A percentile compares a stretch with the other conserved stretches of the same genome.
phyloP scores from a whole-genome alignment of 2,329 filamentous ascomycete genomes.

The Neodidymelliopsis sp. region DNA sequence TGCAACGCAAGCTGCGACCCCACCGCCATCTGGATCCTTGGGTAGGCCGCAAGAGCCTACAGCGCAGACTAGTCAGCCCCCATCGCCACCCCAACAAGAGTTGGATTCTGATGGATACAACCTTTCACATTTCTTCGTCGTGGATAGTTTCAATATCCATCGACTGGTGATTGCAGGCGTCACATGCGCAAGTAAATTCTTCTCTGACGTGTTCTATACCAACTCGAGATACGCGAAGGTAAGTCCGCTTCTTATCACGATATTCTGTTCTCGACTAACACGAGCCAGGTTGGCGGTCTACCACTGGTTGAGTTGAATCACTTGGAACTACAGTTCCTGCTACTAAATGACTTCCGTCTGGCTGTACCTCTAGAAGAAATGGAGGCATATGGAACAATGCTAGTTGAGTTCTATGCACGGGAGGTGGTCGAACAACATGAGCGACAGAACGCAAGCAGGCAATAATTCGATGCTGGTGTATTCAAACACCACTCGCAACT shows the following conservation, averaged over 20 bases:
- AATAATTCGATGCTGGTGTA: not conserved
- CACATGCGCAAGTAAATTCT: constrained; percentile 99
- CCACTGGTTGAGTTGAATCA: constrained; percentile 94
- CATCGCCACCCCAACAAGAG: constrained; percentile 49
- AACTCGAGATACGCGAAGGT: constrained; percentile 99
- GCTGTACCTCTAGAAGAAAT: constrained; percentile 93
- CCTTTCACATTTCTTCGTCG: constrained; percentile 82
- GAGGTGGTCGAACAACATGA: constrained; percentile 77
- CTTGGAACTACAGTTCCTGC: constrained; percentile 91
- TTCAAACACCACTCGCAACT: no score
- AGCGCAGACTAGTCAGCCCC: constrained; percentile 39
- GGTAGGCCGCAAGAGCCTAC: constrained; percentile 49
- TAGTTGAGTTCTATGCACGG: constrained; percentile 95
- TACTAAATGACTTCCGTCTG: constrained; percentile 94
- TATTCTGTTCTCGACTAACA: constrained; percentile 18
- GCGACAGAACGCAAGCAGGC: constrained; percentile 28
- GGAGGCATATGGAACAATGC: constrained; percentile 96
- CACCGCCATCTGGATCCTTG: constrained; percentile 58
- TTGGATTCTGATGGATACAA: constrained; percentile 58
- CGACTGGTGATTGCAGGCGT: constrained; percentile 95
- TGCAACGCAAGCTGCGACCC: constrained; percentile 55
- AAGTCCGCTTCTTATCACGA: constrained; percentile 43
- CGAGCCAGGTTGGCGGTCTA: constrained; percentile 84
- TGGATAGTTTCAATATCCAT: constrained; percentile 99
- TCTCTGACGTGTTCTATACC: constrained; percentile 98